Base-by-base conservation (phyloP, 2,329 filamentous ascomycete species). In the Ophiostoma sp. region DNA sequence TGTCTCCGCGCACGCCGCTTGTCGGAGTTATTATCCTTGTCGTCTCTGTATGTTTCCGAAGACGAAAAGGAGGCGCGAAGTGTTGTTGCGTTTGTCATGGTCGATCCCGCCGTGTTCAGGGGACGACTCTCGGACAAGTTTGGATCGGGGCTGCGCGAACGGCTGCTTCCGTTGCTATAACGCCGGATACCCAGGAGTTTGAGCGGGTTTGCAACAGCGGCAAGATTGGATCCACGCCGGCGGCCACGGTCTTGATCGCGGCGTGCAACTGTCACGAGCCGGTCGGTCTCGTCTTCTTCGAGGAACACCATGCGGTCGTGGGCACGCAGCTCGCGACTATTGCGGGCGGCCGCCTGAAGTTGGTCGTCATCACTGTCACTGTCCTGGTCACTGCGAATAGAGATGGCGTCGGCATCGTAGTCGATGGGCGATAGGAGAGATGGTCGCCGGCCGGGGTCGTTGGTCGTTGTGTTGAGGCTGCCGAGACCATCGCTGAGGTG, bases 321-420 rank as follows among this genome's bases (percentile, higher is more conserved):
- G 48, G 87, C 86, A 52, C 87, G 85, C 70, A 93, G 82, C 77
- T 93, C 90, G 70, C 85, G 82, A 76, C 89, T 91, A 73, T 88
- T 91, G 67, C 90, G 85, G 44, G 88, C 88, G 10, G 85, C 85
- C 71, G 84, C 82, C 72, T 90, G 81, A 69, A 91, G 83, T 75
- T 91, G 83, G 77, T 93, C 89, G 78, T 93, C 90, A 74, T 92
- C 90, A 79, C 88, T 91, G 77, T 93, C 90, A 71, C 87, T 90
- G 76, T 92, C 90, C 77, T 92, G 89, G 76, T 91, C 89, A 80
- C 85, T 88, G 73, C 86, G 85, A 75, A 92, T 80, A 7, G 89
- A 91, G 15, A 86, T 81, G 69, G 87, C 88, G 78, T 92, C 90
- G 75, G 89, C 88, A 74, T 91, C 89, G 81, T 90, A 90, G 67